Evolutionary conservation across 148 eudicot genomes (phyloP).

Genomic region (Cornus kousa): DNA sequence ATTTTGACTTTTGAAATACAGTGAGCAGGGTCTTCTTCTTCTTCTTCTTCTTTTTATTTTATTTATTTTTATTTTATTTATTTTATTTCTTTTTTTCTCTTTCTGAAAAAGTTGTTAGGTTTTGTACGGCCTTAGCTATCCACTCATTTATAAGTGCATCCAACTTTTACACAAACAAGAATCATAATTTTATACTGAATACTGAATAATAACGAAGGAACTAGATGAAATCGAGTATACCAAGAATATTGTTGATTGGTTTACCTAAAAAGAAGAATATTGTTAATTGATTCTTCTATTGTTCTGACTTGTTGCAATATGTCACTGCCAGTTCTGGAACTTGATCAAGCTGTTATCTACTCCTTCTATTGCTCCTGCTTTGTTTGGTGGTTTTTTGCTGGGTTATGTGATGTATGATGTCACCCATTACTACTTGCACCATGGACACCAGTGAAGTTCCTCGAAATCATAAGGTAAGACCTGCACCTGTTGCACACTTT

Average conservation of each 20-base stretch:
- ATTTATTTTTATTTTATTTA: too few relatives aligned
- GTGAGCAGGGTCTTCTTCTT: too few relatives aligned
- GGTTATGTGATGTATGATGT: constrained; percentile 93
- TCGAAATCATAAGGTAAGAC: constrained; percentile 66
- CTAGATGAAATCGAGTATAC: background rate
- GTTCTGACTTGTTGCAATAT: background rate
- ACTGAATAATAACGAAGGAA: background rate
- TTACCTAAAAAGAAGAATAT: too few relatives aligned
- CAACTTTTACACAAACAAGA: too few relatives aligned
- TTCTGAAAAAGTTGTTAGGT: background rate
- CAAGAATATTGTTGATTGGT: background rate
- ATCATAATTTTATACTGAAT: background rate
- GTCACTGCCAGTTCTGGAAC: constrained; percentile 66
- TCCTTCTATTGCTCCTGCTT: constrained; percentile 69
- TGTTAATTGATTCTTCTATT: background rate
- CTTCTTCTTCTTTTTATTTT: too few relatives aligned
- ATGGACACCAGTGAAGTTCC: constrained; percentile 66
- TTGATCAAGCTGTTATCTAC: constrained; percentile 54
- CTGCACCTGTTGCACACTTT: background rate
- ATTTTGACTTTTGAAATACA: too few relatives aligned
- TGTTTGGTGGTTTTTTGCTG: constrained; percentile 77
- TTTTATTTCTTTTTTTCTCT: too few relatives aligned
- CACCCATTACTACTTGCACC: constrained; percentile 95
- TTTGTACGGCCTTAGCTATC: background rate
- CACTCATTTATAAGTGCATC: background rate